Conservation (phyloP, 78 protist genomes). For the Ministeria vibrans region DNA sequence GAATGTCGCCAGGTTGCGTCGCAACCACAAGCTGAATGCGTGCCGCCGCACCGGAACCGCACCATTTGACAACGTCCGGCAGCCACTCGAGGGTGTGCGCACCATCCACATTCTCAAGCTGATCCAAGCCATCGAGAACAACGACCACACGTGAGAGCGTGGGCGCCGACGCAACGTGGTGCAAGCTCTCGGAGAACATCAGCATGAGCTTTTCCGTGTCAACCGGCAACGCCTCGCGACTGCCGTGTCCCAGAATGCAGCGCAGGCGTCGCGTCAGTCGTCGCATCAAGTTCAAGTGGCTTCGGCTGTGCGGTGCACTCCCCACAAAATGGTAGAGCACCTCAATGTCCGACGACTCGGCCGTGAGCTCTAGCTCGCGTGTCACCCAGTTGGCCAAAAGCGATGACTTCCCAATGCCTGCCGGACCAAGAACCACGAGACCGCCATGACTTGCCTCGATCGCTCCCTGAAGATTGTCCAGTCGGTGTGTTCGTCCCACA, state of each 20-base stretch:
- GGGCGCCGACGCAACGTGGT: neutral
- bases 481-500: neutral
- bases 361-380: neutral
- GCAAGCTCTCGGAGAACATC: neutral
- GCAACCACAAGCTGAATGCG: too few relatives aligned
- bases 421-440: neutral
- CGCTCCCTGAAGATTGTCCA: neutral
- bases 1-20: too few relatives aligned
- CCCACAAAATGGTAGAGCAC: neutral
- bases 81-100: conserved; percentile 3
- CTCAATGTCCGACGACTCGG: neutral
- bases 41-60: too few relatives aligned
- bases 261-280: neutral
- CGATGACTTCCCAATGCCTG: neutral
- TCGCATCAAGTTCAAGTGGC: neutral
- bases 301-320: neutral
- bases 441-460: neutral
- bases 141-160: neutral
- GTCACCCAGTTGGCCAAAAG: conserved; percentile 4
- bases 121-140: conserved; percentile 2
- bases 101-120: neutral
- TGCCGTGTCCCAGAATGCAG: neutral
- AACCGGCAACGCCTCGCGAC: neutral
- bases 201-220: neutral
- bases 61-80: neutral